Evolutionary conservation across 495 filamentous ascomycete species (phyloP), one percentile per base, ranked within the genome.

Genomic region (Platismatia glauca): DNA sequence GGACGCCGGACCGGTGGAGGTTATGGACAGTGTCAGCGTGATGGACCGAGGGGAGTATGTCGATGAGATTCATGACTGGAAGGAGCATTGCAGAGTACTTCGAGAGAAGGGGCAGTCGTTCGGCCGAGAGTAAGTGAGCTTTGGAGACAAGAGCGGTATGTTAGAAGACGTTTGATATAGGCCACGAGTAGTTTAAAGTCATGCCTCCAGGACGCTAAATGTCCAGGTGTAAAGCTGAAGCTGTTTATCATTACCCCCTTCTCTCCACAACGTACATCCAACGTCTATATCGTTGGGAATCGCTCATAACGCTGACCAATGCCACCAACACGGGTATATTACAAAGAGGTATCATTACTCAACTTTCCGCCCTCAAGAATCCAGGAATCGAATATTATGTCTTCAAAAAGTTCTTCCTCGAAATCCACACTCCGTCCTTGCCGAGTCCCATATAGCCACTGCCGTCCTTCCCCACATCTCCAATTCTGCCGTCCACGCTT

Each of bases 381-480:
- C 5, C 1, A 53, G n/a, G 16, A 53, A 53, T 53, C 5, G n/a
- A 50, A 27, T 29, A 20, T 7, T 33, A 70, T 16, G 64, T 66
- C 65, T 63, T 64, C 44, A 65, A 16, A 39, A 68, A 70, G 56
- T 70, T 70, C 61, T 68, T 68, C 50, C 66, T 44, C 29, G 57
- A 62, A 33, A 70, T 70, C 68, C 68, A 70, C 52, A 66, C 64
- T 4, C 68, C 68, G 56, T 70, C 68, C 39, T 62, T 68, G 27
- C 68, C 68, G 34, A 67, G 27, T 22, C 68, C 68, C 64, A 66
- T 62, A 56, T 63, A 70, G 20, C 63, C 52, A 57, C 57, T 22
- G 31, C 22, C 48, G 34, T 62, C 62, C 33, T 55, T 62, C 41
- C 29, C 57, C 48, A 18, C 55, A 35, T 55, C 59, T 38, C 37